Percentiles rank a stretch among this genome's conserved stretches.
Evolutionary conservation across 257 asterid species (phyloP).

Genomic region (Ehretia macrophylla): DNA sequence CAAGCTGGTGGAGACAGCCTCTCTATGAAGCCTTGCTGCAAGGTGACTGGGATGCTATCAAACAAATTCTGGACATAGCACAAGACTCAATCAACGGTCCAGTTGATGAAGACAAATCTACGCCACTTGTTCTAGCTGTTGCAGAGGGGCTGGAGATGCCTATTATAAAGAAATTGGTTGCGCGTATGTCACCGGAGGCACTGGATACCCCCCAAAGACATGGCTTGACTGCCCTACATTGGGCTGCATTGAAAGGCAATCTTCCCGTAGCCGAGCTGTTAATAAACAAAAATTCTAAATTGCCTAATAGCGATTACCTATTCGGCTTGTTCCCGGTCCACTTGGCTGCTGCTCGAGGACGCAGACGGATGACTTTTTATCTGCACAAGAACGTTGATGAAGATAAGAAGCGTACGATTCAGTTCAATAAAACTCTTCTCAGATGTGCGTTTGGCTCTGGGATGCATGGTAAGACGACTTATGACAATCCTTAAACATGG

Average conservation of each 20-base stretch:
- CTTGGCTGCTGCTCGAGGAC: too few species aligned
- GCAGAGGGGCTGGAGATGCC: neutral
- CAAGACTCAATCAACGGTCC: neutral
- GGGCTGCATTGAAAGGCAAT: neutral
- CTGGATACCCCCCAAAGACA: neutral
- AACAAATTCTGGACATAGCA: neutral
- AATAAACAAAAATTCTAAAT: too few species aligned
- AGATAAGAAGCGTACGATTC: conserved; percentile 15
- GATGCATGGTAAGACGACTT: conserved; percentile 8
- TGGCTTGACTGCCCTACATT: neutral
- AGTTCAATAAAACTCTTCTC: conserved; percentile 24
- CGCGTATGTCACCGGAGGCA: neutral
- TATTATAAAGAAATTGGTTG: neutral
- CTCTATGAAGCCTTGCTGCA: neutral
- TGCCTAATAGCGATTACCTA: neutral
- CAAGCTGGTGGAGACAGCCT: neutral
- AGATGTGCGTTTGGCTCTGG: conserved; percentile 16
- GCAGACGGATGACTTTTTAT: too few species aligned
- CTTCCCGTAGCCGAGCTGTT: neutral
- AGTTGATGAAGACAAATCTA: neutral
- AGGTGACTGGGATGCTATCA: neutral
- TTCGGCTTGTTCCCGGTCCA: too few species aligned
- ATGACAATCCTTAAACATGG: too few species aligned
- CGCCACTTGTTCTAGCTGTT: neutral
- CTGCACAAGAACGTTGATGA: too few species aligned